Evolutionary conservation across 148 eudicot species (phyloP).

Genomic region (Selenicereus undatus): DNA sequence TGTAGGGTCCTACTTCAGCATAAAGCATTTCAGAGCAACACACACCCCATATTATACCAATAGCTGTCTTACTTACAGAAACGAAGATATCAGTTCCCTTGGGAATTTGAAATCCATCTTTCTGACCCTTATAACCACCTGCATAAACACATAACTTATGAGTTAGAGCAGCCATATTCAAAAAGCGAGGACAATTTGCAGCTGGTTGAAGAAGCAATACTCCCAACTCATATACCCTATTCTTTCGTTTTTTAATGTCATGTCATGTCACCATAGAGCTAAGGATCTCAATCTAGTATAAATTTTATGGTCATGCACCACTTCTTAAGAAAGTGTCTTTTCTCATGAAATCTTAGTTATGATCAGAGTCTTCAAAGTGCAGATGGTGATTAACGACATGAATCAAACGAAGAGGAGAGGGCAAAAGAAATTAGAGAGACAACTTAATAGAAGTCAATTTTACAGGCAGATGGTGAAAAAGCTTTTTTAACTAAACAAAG

Average conservation of each 20-base stretch:
- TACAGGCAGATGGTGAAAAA: neutral
- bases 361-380: neutral
- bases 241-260: neutral
- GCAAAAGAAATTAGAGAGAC: neutral
- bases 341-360: neutral
- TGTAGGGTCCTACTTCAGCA: neutral
- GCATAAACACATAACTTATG: conserved; percentile 21
- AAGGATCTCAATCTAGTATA: neutral
- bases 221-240: too few relatives aligned
- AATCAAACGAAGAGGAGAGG: neutral
- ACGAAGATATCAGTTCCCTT: conserved; percentile 85
- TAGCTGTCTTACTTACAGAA: conserved; percentile 53
- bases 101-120: conserved; percentile 81
- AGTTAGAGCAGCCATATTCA: neutral
- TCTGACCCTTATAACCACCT: conserved; percentile 80
- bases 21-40: neutral
- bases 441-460: neutral
- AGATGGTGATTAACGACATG: neutral
- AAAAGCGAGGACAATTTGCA: neutral
- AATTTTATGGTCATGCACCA: neutral
- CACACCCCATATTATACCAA: neutral
- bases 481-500: neutral
- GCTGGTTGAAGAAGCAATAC: too few relatives aligned
- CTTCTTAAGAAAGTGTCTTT: neutral
- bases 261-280: neutral